Evolutionary conservation across 768 basidiomycete genomes (phyloP), one percentile per base, ranked within the genome.

Genomic region (Agrocybe praecox): DNA sequence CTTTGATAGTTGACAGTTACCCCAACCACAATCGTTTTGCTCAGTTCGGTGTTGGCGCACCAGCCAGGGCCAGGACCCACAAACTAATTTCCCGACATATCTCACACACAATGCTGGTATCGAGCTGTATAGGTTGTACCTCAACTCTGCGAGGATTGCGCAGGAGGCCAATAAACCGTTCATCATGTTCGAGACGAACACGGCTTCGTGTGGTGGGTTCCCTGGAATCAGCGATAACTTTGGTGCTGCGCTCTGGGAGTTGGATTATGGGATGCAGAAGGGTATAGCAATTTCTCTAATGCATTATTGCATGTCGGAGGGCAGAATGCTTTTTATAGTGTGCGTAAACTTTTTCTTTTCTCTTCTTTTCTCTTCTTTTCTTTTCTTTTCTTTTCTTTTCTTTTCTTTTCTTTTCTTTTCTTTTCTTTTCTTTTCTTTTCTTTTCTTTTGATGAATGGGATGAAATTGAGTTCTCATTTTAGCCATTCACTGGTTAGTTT

Each of bases 131-230:
- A 44, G 58, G 1, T 73, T 74, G 7, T 92, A 90, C 67, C 63
- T 82, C 11, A 73, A 73, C 49, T 79, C 83, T 0, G 74, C 82
- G 0, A 57, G 59, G 49, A 73, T 79, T 10, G 84, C 84, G 0
- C 74, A 75, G 45, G 68, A 69, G 0, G 64, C 65, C 3, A 67
- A 71, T 1, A 80, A 80, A 63, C 80, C 80, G 0, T 73, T 88
- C 55, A 66, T 87, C 36, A 87, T 90, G 85, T 81, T 89, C 58
- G 88, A 90, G 65, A 88, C 85, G 9, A 89, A 88, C 63, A 82
- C 82, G 0, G 86, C 86, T 5, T 82, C 81, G 45, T 89, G 87
- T 73, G 86, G 85, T 64, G 87, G 88, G 14, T 86, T 89, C 66
- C 72, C 81, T 6, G 88, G 87, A 0, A 71, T 88, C 18, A 81